Percentiles rank a stretch among this genome's conserved stretches.
Evolutionary conservation across 257 asterid genomes (phyloP).

Genomic region (Osmanthus fragrans): DNA sequence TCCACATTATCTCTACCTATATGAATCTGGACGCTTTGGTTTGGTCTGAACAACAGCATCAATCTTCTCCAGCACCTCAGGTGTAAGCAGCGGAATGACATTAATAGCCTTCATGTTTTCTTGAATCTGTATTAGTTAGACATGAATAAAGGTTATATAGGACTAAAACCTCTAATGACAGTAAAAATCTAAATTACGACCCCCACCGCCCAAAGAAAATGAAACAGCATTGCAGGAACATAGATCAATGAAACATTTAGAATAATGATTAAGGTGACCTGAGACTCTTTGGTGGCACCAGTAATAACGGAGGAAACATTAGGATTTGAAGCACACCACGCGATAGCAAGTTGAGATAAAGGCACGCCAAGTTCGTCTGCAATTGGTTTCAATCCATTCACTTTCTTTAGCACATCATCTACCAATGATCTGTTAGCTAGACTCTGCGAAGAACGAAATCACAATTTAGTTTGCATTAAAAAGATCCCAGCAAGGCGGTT

Average conservation of each 20-base stretch:
- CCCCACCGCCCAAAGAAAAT: not conserved
- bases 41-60: conserved; percentile 82
- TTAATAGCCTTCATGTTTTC: conserved; percentile 95
- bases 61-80: conserved; percentile 73
- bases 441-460: conserved; percentile 50
- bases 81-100: conserved; percentile 80
- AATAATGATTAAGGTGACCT: conserved; percentile 46
- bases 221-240: conserved; percentile 6
- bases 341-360: conserved; percentile 88
- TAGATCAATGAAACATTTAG: not conserved
- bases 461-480: conserved; percentile 3
- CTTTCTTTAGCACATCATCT: conserved; percentile 83
- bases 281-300: conserved; percentile 90
- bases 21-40: conserved; percentile 87
- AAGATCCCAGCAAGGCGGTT: not conserved
- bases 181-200: not conserved
- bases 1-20: conserved; percentile 42
- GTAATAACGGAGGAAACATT: conserved; percentile 95
- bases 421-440: conserved; percentile 88
- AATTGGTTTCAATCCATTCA: conserved; percentile 76
- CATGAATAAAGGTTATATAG: not conserved
- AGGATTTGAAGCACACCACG: conserved; percentile 98
- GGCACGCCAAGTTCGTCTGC: conserved; percentile 88
- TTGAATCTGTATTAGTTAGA: conserved; percentile 51
- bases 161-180: not conserved